These are phyloP conservation scores for Monilinia fructicola DNA, from an alignment of 2,329 filamentous ascomycete genomes.

Conservation along the genomic window DNA sequence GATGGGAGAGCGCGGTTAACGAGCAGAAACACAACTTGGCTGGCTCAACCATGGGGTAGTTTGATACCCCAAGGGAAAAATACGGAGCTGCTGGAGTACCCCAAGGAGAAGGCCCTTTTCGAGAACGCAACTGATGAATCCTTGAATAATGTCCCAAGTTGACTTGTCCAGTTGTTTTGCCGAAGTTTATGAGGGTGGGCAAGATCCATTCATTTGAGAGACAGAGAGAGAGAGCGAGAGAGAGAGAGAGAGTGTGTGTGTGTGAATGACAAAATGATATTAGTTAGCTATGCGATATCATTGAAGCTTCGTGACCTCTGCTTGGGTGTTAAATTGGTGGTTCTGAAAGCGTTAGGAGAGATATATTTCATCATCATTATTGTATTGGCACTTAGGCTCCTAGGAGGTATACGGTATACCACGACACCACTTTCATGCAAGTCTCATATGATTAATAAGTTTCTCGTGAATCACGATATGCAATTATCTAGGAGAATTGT, in stretches of 20 bases:
- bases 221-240: too few relatives aligned
- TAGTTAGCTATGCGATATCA: not conserved
- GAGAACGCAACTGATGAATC: not conserved
- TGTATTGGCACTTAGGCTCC: not conserved
- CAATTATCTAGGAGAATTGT: not conserved
- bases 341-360: not conserved
- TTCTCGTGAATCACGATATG: not conserved
- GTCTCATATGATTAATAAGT: not conserved
- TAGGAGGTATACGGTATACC: not conserved
- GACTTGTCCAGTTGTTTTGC: slow-evolving; percentile 3
- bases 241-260: not conserved
- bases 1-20: slow-evolving; percentile 3
- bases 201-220: not conserved
- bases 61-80: slow-evolving; percentile 14
- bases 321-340: not conserved
- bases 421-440: not conserved
- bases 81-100: slow-evolving; percentile 9
- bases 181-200: slow-evolving; percentile 16
- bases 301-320: not conserved
- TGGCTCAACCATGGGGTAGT: slow-evolving; percentile 4
- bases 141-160: not conserved
- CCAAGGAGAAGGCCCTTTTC: slow-evolving; percentile 14
- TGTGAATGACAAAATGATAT: not conserved
- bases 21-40: slow-evolving; percentile 9
- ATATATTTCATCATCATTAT: not conserved